Percentiles rank a stretch among this genome's conserved stretches.
These are phyloP conservation scores for Coemansia sp. DNA, from an alignment of 192 early-diverging fungal genomes.

Conservation along the genomic window DNA sequence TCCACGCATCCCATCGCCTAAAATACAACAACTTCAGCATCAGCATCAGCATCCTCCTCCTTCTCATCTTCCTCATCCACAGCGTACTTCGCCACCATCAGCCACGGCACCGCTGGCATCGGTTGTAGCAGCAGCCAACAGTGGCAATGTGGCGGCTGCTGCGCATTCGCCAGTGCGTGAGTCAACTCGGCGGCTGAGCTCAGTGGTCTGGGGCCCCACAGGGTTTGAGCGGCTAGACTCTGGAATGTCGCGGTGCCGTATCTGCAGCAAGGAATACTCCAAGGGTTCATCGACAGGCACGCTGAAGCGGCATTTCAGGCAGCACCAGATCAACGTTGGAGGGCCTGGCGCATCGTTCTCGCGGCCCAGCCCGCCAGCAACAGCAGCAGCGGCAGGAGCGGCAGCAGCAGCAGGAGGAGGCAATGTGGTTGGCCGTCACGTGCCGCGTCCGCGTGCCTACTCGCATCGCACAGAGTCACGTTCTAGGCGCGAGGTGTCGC, in stretches of 20 bases:
- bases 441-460: conserved; percentile 43
- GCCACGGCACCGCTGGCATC: conserved; percentile 2
- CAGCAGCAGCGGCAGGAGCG: neutral
- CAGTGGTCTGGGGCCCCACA: conserved; percentile 52
- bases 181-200: conserved; percentile 53
- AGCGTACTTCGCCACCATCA: neutral
- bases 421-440: neutral
- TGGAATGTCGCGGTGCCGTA: conserved; percentile 52
- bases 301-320: conserved; percentile 53
- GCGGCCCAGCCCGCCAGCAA: conserved; percentile 29
- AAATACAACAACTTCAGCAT: conserved; percentile 19
- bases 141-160: conserved; percentile 1
- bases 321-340: conserved; percentile 47
- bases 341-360: conserved; percentile 18
- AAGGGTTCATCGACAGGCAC: conserved; percentile 55
- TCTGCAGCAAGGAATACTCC: conserved; percentile 55
- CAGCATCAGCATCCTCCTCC: conserved; percentile 11
- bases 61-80: conserved; percentile 12
- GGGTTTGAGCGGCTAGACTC: conserved; percentile 55
- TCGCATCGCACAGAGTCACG: conserved; percentile 48
- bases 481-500: conserved; percentile 36
- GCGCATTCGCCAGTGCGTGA: conserved; percentile 55
- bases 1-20: conserved; percentile 52
- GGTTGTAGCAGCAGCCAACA: conserved; percentile 1
- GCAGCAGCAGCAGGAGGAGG: neutral